phyloP scores from a whole-genome alignment of 2,329 filamentous ascomycete genomes.

The Sporothrix sp. region DNA sequence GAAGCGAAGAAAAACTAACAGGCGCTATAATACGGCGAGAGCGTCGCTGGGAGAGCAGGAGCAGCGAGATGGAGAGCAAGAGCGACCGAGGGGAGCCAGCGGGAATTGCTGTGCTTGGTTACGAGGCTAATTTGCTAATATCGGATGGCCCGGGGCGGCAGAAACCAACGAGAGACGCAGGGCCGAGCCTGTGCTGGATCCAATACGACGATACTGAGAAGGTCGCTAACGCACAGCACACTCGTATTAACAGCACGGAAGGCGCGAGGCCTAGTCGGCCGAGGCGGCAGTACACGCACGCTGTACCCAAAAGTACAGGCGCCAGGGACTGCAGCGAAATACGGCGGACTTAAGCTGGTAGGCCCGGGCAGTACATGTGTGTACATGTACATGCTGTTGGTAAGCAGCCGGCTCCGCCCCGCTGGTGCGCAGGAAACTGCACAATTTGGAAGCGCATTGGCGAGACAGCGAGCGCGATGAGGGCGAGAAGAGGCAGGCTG shows the following conservation, averaged over 20 bases:
- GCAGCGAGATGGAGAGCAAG: slow-evolving; percentile 1
- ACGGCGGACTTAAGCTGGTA: not conserved
- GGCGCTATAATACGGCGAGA: no score
- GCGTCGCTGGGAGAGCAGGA: no score
- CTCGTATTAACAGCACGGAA: slow-evolving; percentile 3
- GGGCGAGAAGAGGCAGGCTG: no score
- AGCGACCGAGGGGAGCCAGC: slow-evolving; percentile 4
- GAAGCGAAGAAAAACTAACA: slow-evolving; percentile 4
- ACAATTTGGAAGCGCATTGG: not conserved
- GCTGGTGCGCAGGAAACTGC: not conserved
- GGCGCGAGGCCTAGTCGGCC: not conserved
- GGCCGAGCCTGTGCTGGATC: no score
- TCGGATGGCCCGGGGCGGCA: slow-evolving; percentile 17
- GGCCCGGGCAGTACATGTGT: slow-evolving; percentile 1
- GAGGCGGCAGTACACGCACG: no score
- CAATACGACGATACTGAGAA: no score
- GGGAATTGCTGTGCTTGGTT: slow-evolving; percentile 13
- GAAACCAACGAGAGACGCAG: not conserved
- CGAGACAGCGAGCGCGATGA: not conserved
- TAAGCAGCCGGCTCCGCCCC: slow-evolving; percentile 9
- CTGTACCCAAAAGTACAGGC: slow-evolving; percentile 3
- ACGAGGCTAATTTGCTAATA: slow-evolving; percentile 14
- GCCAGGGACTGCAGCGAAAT: not conserved
- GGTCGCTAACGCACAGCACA: no score
- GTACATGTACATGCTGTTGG: not conserved